Conservation (phyloP, 192 early-diverging fungal species). For the Cladochytrium replicatum region DNA sequence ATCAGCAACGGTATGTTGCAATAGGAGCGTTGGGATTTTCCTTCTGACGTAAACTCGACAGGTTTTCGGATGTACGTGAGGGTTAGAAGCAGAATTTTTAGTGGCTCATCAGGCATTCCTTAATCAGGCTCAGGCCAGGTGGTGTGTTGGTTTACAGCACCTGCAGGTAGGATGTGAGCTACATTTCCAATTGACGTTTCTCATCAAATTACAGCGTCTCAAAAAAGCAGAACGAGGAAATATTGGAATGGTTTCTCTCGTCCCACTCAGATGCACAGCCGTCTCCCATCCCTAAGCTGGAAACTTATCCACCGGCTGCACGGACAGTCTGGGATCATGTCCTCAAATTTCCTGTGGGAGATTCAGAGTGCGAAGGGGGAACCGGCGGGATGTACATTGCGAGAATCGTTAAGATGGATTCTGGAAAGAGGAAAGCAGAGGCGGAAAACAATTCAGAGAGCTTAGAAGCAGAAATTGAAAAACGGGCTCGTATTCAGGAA, state of each 20-base stretch:
- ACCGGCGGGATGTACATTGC: too few relatives aligned
- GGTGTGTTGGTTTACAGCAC: constrained; percentile 80
- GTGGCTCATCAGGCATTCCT: background rate
- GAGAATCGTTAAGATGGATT: too few relatives aligned
- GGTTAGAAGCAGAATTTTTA: background rate
- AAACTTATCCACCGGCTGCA: too few relatives aligned
- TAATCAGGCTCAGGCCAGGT: constrained; percentile 40
- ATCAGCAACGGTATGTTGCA: background rate
- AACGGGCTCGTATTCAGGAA: too few relatives aligned
- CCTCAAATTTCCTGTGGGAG: too few relatives aligned
- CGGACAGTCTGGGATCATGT: too few relatives aligned
- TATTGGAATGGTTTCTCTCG: constrained; percentile 68
- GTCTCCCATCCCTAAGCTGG: too few relatives aligned
- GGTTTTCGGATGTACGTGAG: constrained; percentile 50
- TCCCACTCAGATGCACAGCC: constrained; percentile 32
- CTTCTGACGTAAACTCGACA: constrained; percentile 50
- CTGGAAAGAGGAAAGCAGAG: too few relatives aligned
- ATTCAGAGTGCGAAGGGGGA: too few relatives aligned
- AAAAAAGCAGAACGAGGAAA: constrained; percentile 70
- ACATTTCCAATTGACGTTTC: background rate
- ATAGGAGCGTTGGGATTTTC: background rate
- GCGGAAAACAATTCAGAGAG: too few relatives aligned
- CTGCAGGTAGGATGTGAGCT: constrained; percentile 14
- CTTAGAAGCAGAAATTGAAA: too few relatives aligned
- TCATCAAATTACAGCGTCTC: constrained; percentile 5